These are phyloP conservation scores for Lepiota venenata DNA, from an alignment of 768 basidiomycete genomes.

Conservation along the genomic window DNA sequence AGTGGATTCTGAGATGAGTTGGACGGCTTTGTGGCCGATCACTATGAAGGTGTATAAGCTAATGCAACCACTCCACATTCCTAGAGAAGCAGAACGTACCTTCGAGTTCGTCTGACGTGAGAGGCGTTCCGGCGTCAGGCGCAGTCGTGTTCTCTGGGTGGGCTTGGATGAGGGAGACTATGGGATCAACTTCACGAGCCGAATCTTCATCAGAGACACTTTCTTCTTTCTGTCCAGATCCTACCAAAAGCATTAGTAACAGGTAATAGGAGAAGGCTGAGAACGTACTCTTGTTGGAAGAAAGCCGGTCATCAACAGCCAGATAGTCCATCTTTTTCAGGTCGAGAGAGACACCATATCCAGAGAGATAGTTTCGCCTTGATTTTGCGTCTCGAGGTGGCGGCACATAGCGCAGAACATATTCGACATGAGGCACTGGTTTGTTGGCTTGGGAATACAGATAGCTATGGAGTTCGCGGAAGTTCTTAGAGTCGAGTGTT, in stretches of 20 bases:
- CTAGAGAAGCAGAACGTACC: slow-evolving; percentile 31
- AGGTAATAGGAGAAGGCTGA: not conserved
- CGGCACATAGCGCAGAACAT: slow-evolving; percentile 72
- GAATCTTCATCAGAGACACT: slow-evolving; percentile 24
- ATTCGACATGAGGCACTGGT: slow-evolving; percentile 53
- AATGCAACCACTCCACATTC: not conserved
- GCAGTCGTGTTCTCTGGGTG: slow-evolving; percentile 37
- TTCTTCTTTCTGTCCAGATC: slow-evolving; percentile 9
- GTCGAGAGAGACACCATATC: slow-evolving; percentile 90
- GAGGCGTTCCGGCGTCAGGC: slow-evolving; percentile 38
- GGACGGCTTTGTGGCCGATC: slow-evolving; percentile 71
- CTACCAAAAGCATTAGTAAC: slow-evolving; percentile 1
- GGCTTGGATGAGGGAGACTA: slow-evolving; percentile 35
- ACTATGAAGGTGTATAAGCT: slow-evolving; percentile 27
- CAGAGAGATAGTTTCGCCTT: slow-evolving; percentile 56
- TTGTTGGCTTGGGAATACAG: slow-evolving; percentile 49
- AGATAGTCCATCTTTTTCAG: slow-evolving; percentile 98
- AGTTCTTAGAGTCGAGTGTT: slow-evolving; percentile 59
- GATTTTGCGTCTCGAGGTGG: slow-evolving; percentile 28
- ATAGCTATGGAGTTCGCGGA: slow-evolving; percentile 66
- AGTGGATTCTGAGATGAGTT: slow-evolving; percentile 65
- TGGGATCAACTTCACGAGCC: slow-evolving; percentile 25
- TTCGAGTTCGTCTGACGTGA: slow-evolving; percentile 49
- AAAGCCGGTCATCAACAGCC: slow-evolving; percentile 81
- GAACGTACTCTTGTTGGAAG: slow-evolving; percentile 20